Conservation (phyloP, 345 rosid species). For the Punica granatum region DNA sequence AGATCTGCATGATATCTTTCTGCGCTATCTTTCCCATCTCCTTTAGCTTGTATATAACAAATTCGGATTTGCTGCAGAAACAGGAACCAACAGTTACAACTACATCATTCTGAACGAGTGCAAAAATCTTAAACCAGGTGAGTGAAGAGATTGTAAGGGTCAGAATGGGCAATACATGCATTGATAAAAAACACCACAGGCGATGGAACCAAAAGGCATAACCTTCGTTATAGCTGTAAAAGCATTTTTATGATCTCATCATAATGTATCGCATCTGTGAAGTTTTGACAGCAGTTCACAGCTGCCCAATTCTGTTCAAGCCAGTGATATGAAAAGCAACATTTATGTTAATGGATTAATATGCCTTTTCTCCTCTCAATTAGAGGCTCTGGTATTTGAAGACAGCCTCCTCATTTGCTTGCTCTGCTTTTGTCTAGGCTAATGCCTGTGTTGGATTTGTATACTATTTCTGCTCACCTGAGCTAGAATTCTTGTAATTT, state of each 20-base stretch:
- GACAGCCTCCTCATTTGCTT: neutral
- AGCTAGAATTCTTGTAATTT: neutral
- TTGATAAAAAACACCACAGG: neutral
- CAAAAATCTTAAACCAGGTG: neutral
- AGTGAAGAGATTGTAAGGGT: neutral
- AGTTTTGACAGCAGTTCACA: neutral
- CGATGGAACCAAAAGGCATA: no score
- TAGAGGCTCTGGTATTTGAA: neutral
- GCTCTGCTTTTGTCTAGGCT: neutral
- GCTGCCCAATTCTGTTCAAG: neutral
- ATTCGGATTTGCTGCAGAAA: constrained; percentile 60
- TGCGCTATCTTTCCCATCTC: constrained; percentile 66
- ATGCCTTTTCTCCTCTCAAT: no score
- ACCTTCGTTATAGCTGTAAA: neutral
- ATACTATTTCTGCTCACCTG: neutral
- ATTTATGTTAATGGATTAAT: no score
- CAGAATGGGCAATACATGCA: neutral
- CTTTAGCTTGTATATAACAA: constrained; percentile 60
- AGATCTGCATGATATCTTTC: constrained; percentile 47
- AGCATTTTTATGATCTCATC: neutral
- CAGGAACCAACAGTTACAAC: constrained; percentile 10
- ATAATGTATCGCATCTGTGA: neutral
- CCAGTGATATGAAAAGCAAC: neutral
- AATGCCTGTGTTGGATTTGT: neutral
- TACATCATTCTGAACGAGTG: neutral